A percentile compares a stretch with the other conserved stretches of the same genome.
Evolutionary conservation across 371 early-diverging fungal species (phyloP).

Genomic region (Mucor piriformis): DNA sequence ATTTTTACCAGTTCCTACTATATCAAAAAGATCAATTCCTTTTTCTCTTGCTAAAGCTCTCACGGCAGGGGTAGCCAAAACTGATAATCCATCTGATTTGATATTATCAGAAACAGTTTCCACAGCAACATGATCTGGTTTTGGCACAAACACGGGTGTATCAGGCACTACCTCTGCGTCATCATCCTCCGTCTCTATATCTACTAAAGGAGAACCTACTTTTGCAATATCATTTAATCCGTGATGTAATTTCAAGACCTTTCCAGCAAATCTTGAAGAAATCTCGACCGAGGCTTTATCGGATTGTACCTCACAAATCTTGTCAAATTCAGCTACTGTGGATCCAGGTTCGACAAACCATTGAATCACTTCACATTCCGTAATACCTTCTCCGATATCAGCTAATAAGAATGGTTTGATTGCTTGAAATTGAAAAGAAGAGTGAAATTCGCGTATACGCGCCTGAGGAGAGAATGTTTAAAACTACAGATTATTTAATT

Average conservation of each 20-base stretch:
- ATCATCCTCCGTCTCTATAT: conserved; percentile 79
- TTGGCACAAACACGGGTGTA: not conserved
- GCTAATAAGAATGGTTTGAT: conserved; percentile 88
- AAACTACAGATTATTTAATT: not conserved
- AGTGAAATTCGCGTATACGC: conserved; percentile 39
- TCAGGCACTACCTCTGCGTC: conserved; percentile 14
- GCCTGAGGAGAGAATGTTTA: not conserved
- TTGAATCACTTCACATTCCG: conserved; percentile 95
- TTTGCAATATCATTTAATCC: conserved; percentile 88
- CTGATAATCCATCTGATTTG: not conserved
- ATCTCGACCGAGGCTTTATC: conserved; percentile 99
- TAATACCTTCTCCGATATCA: conserved; percentile 98
- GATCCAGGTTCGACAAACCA: conserved; percentile 96
- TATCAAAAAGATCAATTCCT: conserved; percentile 70
- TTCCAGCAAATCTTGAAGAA: conserved; percentile 92
- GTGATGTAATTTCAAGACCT: conserved; percentile 81
- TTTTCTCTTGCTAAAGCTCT: conserved; percentile 86
- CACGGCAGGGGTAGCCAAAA: conserved; percentile 90
- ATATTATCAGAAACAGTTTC: not conserved
- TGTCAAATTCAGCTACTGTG: conserved; percentile 89
- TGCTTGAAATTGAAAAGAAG: conserved; percentile 32
- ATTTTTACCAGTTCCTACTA: conserved; percentile 84
- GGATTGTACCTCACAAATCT: conserved; percentile 95
- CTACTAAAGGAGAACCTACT: conserved; percentile 93
- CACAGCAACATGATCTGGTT: not conserved